Percentiles rank a stretch among this genome's conserved stretches.
Conservation (phyloP, 2,329 filamentous ascomycete genomes). For the Hirsutella minnesotensis region DNA sequence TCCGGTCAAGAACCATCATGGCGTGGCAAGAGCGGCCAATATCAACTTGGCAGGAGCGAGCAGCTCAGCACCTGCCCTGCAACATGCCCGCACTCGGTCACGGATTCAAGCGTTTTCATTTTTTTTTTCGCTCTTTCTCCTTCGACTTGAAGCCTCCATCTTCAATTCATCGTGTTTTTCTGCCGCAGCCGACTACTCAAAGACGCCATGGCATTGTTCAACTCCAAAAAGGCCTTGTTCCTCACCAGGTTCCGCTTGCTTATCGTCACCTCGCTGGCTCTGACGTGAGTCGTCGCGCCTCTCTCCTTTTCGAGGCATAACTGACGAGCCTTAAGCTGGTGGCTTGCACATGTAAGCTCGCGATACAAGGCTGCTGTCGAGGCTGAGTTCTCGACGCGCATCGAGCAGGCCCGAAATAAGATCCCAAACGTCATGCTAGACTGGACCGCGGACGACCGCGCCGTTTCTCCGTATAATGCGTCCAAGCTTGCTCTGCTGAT, state of each 20-base stretch:
- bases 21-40: too few relatives aligned
- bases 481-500: constrained; percentile 42
- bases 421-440: constrained; percentile 28
- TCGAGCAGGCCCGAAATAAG: constrained; percentile 27
- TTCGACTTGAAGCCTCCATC: background rate
- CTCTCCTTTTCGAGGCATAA: background rate
- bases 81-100: too few relatives aligned
- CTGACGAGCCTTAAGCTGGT: constrained; percentile 27
- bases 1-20: too few relatives aligned
- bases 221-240: background rate
- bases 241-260: constrained; percentile 24
- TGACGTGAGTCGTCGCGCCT: constrained; percentile 22
- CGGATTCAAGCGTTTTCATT: too few relatives aligned
- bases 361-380: constrained; percentile 31
- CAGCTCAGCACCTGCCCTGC: too few relatives aligned
- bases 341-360: constrained; percentile 30
- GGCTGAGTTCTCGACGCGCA: constrained; percentile 21
- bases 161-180: too few relatives aligned
- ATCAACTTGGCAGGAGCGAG: too few relatives aligned
- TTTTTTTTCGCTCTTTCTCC: background rate
- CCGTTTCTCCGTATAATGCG: constrained; percentile 27
- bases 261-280: constrained; percentile 19
- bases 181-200: too few relatives aligned
- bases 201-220: background rate
- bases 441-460: constrained; percentile 21